phyloP scores from a whole-genome alignment of 805 yeast species.

The Kodamaea hsintzibuensis region DNA sequence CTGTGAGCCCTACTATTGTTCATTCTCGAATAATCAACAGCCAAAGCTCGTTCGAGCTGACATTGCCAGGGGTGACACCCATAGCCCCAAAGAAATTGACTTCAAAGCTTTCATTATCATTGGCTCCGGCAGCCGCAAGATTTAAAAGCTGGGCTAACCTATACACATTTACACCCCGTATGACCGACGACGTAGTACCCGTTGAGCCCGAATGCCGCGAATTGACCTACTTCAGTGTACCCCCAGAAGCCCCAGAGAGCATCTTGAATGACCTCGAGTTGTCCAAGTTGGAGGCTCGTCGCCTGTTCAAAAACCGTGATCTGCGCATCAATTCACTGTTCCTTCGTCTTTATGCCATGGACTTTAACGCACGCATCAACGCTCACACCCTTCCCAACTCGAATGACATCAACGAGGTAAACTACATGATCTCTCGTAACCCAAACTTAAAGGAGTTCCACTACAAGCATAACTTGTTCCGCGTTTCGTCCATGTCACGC shows the following conservation, averaged over 20 bases:
- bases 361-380: conserved; percentile 39
- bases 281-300: conserved; percentile 10
- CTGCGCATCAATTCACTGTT: conserved; percentile 52
- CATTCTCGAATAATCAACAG: background rate
- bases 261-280: conserved; percentile 6
- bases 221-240: conserved; percentile 12
- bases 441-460: conserved; percentile 28
- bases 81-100: background rate
- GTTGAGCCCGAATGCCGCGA: conserved; percentile 9
- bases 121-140: background rate
- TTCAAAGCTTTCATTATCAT: background rate
- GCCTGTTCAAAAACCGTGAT: conserved; percentile 38
- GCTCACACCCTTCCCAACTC: conserved; percentile 20
- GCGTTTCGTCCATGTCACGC: conserved; percentile 43
- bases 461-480: conserved; percentile 24
- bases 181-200: conserved; percentile 12
- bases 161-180: conserved; percentile 10
- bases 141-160: conserved; percentile 1
- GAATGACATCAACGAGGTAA: conserved; percentile 23
- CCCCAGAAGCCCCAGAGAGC: conserved; percentile 4
- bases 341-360: conserved; percentile 50
- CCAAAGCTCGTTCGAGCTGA: background rate
- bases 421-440: conserved; percentile 12
- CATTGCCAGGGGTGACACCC: background rate
- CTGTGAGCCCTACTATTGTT: conserved; percentile 2